Base-by-base conservation (phyloP, 139 green algal genomes). In the Chlamydomonas sphaeroides region DNA sequence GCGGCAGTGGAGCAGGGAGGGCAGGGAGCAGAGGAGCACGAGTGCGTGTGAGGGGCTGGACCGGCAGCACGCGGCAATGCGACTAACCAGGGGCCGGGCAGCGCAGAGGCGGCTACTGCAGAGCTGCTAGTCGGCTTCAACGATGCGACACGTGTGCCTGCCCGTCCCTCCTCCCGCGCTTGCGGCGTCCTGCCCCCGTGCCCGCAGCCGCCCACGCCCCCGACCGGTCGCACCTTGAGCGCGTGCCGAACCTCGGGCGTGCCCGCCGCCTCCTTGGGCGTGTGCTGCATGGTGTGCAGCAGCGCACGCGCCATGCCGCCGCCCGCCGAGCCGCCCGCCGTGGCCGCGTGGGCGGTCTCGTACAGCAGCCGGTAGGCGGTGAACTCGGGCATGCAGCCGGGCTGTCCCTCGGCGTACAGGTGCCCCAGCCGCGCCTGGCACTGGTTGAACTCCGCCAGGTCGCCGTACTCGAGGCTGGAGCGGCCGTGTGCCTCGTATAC, bases 371-470 rank as follows among this genome's bases (percentile, higher is more conserved):
- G 73, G 83, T 94, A 93, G 15, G 85, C 89, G 0, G 61, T 86
- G 80, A 92, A 92, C 85, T 94, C 90, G 1, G 88, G 87, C 14
- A 85, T 59, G 59, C 68, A 88, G 59, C 87, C 69, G 5, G 74
- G 61, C 36, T 90, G 45, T 23, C 85, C 84, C 32, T 93, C 85
- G 49, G 82, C 80, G 88, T 94, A 92, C 75, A 95, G 75, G 45
- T 84, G 71, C 35, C 80, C 82, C 42, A 98, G 91, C 87, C 96
- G 92, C 30, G 88, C 89, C 87, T 98, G 95, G 89, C 95, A 98
- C 90, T 97, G 94, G 83, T 97, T 98, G 91, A 94, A 98, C 78
- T 98, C 95, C 0, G 91, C 92, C 14, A 92, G 65, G 74, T 98
- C 95, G 32, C 93, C 94, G 78, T 98, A 97, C 90, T 97, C 95